Base-by-base conservation (phyloP, 1,284 basidiomycete species). In the Flammula alnicola region DNA sequence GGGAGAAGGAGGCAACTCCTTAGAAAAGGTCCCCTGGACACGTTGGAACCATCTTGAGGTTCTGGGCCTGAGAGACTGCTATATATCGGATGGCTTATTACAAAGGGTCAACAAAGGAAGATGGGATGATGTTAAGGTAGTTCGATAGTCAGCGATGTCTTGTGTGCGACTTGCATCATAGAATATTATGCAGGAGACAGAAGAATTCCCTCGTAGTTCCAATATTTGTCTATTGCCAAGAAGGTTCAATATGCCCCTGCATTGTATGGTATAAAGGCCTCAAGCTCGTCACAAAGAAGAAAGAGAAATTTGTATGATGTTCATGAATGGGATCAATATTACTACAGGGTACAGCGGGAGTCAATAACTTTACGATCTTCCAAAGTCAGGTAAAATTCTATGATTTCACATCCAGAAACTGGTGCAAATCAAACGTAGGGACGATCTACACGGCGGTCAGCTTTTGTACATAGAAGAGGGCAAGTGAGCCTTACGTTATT, bases 121-220 rank as follows among this genome's bases (percentile, higher is more conserved):
- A 55, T 86, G 84, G 84, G 77, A 79, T 49, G 83, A 85, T 58
- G 73, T 88, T 22, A 66, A 67, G 35, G 62, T 87, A 36, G 31
- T 54, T 42, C 44, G 36, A 33, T 46, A 44, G 23, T 43, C 30
- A n/a, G 14, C 11, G 10, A 31, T 12, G 8, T 38, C 11, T 23
- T 22, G 11, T n/a, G 20, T 9, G n/a, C n/a, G n/a, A n/a, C n/a
- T n/a, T n/a, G n/a, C n/a, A n/a, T n/a, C n/a, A n/a, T n/a, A n/a
- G n/a, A n/a, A n/a, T n/a, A n/a, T n/a, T n/a, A n/a, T n/a, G n/a
- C n/a, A n/a, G n/a, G n/a, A n/a, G n/a, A n/a, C n/a, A n/a, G n/a
- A n/a, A n/a, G n/a, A n/a, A n/a, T n/a, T n/a, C n/a, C n/a, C n/a
- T n/a, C n/a, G n/a, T n/a, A n/a, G n/a, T n/a, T n/a, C n/a, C n/a